These are phyloP conservation scores for Luvunga scandens DNA, from an alignment of 345 rosid species.

Conservation along the genomic window DNA sequence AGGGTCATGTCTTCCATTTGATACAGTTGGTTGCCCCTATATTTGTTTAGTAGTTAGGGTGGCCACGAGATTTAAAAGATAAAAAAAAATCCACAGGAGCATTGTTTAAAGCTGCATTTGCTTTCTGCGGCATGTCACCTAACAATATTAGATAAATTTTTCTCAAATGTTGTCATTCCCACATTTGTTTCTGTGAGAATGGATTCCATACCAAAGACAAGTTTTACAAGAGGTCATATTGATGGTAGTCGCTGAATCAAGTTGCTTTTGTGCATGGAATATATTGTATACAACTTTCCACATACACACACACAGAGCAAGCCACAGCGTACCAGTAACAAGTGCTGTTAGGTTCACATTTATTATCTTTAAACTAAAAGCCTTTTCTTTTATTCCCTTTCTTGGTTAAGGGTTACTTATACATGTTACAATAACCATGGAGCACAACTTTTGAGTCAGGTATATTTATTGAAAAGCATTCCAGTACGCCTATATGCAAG, in stretches of 20 bases:
- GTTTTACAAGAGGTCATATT: background rate
- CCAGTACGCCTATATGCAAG: constrained; percentile 65
- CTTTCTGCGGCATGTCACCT: background rate
- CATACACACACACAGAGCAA: too few species aligned
- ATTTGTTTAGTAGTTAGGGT: background rate
- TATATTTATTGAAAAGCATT: constrained; percentile 66
- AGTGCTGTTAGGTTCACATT: background rate
- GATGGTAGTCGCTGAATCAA: background rate
- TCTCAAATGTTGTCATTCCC: background rate
- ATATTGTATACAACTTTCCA: too few species aligned
- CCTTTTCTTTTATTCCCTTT: background rate
- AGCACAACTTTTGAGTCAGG: constrained; percentile 35
- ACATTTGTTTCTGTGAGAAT: background rate
- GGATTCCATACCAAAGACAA: background rate
- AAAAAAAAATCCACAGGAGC: background rate
- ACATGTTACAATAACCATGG: background rate
- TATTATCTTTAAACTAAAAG: background rate
- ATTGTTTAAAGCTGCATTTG: background rate
- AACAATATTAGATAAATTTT: background rate
- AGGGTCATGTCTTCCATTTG: background rate
- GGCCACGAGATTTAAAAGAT: background rate
- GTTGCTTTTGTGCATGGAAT: too few species aligned
- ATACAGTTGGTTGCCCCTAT: background rate
- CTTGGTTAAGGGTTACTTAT: background rate
- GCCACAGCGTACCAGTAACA: background rate